Evolutionary conservation across 192 early-diverging fungal species (phyloP), one percentile per base, ranked within the genome.

Genomic region (Radiomyces spectabilis): DNA sequence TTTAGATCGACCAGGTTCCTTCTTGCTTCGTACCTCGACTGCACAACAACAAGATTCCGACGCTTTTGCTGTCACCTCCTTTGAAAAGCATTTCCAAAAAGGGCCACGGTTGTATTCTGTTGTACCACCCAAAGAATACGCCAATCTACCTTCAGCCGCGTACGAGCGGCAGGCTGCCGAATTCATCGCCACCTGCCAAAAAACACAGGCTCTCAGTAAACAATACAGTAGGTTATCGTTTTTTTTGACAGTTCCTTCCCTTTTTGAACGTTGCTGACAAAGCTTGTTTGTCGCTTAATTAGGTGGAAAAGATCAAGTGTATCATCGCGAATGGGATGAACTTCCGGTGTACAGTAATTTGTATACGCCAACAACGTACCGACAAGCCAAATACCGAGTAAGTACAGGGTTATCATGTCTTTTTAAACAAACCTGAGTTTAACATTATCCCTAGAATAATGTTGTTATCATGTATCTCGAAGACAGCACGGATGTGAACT

Each of bases 1-100:
- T 8, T 33, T 55, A 24, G n/a, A 50, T 5, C 24, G 18, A 5
- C 33, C 16, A 37, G 43, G 41, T 8, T 59, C 67, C n/a, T 70
- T 70, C 41, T 31, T 65, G n/a, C 32, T 70, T 12, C 47, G 43
- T 12, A 32, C 56, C 3, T 45, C 41, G n/a, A 16, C 46, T 2
- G 18, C 29, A 32, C 22, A 31, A 44, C 33, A 24, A 53, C 39
- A 16, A 45, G 32, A 19, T 25, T 24, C 26, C 2, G 30, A 62
- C 19, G 16, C 53, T 9, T 21, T 53, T 25, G 22, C 57, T 4
- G 27, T 39, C 15, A 35, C 49, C 8, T 44, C 35, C 2, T 59
- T 63, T 40, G 67, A 63, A 48, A 51, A 52, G 12, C 65, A 70
- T 30, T 65, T 64, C 27, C 32, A 50, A 19, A 62, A 70, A 45